Percentiles rank a stretch among this genome's conserved stretches.
phyloP scores from a whole-genome alignment of 2,329 filamentous ascomycete genomes.

The Talaromyces atroroseus region DNA sequence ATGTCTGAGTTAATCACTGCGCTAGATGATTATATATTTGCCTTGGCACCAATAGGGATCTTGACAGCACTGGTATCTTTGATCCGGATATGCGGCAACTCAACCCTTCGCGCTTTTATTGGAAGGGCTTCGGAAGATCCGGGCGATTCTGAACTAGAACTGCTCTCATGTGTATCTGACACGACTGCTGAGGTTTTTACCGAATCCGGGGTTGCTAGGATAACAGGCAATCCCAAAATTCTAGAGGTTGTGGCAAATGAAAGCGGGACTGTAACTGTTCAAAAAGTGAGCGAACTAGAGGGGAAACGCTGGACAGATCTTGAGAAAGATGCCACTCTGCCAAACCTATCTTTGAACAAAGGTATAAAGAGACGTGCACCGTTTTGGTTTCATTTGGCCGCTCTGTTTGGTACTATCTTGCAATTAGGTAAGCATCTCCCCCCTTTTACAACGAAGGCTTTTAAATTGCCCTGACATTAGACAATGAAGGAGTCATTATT shows the following conservation, averaged over 20 bases:
- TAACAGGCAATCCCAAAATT: conserved; percentile 30
- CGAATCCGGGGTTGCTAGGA: conserved; percentile 33
- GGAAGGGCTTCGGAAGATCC: conserved; percentile 43
- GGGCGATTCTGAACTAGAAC: conserved; percentile 37
- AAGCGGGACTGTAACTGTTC: conserved; percentile 15
- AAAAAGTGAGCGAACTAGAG: conserved; percentile 9
- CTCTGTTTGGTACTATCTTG: conserved; percentile 22
- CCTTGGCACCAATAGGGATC: conserved; percentile 43
- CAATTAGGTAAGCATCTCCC: conserved; percentile 23
- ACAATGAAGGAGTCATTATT: conserved; percentile 20
- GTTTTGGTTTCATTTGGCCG: conserved; percentile 27
- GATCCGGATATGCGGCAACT: conserved; percentile 43
- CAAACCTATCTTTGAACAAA: conserved; percentile 33
- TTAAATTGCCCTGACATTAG: not conserved
- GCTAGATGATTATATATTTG: conserved; percentile 44
- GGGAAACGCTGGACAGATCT: conserved; percentile 12
- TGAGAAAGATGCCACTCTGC: conserved; percentile 23
- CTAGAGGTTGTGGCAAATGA: conserved; percentile 39
- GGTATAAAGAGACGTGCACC: conserved; percentile 25
- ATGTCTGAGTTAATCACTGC: conserved; percentile 39
- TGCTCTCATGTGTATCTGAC: conserved; percentile 44
- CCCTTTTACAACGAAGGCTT: not conserved
- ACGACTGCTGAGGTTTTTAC: conserved; percentile 45
- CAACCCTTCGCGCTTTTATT: conserved; percentile 41
- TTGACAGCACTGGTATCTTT: conserved; percentile 41